Percentiles rank a stretch among this genome's conserved stretches.
These are phyloP conservation scores for Colletotrichum sojae DNA, from an alignment of 2,329 filamentous ascomycete species.

Conservation along the genomic window DNA sequence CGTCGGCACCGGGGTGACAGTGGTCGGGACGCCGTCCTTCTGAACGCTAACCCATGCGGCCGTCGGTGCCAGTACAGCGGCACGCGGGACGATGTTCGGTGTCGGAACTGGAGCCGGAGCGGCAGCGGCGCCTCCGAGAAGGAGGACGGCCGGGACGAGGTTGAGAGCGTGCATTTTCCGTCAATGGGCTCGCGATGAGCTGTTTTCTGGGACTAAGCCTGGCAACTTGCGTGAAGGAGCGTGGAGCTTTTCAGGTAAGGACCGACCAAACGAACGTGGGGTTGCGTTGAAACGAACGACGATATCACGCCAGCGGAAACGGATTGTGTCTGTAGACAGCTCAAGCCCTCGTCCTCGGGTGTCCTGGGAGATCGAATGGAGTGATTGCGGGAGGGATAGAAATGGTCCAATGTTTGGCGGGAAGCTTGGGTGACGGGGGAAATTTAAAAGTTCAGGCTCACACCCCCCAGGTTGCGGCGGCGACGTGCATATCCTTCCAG, in stretches of 20 bases:
- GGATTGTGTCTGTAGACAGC: constrained; percentile 1
- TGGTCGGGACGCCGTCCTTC: constrained; percentile 61
- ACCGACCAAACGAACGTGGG: constrained; percentile 15
- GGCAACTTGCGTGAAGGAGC: neutral
- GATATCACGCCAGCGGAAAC: constrained; percentile 7
- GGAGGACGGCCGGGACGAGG: constrained; percentile 48
- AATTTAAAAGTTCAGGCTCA: constrained; percentile 15
- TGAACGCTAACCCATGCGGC: constrained; percentile 68
- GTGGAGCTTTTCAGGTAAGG: neutral
- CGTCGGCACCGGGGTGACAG: constrained; percentile 64
- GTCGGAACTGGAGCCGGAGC: constrained; percentile 47
- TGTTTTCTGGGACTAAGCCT: neutral
- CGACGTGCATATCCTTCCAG: constrained; percentile 36
- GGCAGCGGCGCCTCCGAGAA: constrained; percentile 48
- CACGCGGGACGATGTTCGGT: constrained; percentile 44
- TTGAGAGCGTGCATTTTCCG: constrained; percentile 50
- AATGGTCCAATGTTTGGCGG: constrained; percentile 23
- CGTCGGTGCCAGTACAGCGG: constrained; percentile 48
- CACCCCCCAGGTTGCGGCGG: constrained; percentile 26
- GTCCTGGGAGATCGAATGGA: neutral
- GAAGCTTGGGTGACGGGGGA: constrained; percentile 27
- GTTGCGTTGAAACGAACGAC: constrained; percentile 6
- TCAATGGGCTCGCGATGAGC: neutral
- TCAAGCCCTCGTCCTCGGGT: constrained; percentile 20
- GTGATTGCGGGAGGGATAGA: neutral